Conservation (phyloP, 2,329 filamentous ascomycete genomes). For the Fusarium lyarnte region DNA sequence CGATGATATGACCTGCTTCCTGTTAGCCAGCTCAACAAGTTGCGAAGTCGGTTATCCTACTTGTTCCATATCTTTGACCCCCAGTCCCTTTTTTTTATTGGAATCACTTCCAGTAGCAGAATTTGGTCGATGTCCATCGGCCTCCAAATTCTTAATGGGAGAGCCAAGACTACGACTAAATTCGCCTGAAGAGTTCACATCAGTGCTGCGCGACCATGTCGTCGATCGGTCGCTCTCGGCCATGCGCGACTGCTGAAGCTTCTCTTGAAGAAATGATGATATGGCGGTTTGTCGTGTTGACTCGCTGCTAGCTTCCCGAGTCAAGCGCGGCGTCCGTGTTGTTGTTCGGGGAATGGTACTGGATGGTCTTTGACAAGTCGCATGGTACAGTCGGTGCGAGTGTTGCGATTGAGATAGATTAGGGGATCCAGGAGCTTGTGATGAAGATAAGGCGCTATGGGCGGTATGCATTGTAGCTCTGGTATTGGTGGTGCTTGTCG, state of each 20-base stretch:
- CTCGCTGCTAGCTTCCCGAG: constrained; percentile 55
- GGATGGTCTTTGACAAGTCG: constrained; percentile 48
- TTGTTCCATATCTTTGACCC: constrained; percentile 74
- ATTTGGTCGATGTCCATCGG: constrained; percentile 53
- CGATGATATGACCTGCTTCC: constrained; percentile 68
- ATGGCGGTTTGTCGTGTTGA: constrained; percentile 52
- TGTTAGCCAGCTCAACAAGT: constrained; percentile 1
- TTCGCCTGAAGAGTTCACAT: constrained; percentile 53
- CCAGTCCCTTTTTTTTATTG: constrained; percentile 65
- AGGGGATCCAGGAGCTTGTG: constrained; percentile 51
- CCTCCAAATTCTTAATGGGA: constrained; percentile 49
- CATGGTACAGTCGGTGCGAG: constrained; percentile 54
- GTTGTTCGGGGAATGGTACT: constrained; percentile 48
- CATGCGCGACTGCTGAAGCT: constrained; percentile 61
- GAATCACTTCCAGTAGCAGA: constrained; percentile 55
- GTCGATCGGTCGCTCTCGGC: constrained; percentile 57
- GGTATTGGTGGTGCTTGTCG: constrained; percentile 54
- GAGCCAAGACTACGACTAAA: constrained; percentile 51
- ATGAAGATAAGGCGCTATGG: constrained; percentile 55
- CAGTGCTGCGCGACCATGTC: constrained; percentile 49
- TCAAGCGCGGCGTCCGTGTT: constrained; percentile 54
- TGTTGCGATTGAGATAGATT: constrained; percentile 49
- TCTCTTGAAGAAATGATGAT: constrained; percentile 65
- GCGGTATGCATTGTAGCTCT: constrained; percentile 54
- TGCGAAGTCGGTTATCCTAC: constrained; percentile 50